Percentiles rank a stretch among this genome's conserved stretches.
phyloP scores from a whole-genome alignment of 2,329 filamentous ascomycete species.

The Annulohypoxylon truncatum region DNA sequence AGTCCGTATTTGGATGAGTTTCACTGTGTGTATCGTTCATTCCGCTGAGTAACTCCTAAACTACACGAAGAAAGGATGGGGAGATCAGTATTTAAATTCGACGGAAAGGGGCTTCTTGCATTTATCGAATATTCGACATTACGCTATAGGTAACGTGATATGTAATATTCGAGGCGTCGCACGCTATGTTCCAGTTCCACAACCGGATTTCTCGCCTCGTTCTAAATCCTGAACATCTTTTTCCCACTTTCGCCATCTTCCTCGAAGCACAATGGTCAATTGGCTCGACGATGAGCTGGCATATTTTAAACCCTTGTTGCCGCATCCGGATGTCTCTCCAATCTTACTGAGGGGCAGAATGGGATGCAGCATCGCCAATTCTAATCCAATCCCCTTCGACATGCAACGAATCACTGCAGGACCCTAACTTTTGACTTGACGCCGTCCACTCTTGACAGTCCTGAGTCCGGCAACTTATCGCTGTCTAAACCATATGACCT shows the following conservation, averaged over 20 bases:
- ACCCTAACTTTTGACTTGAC: constrained; percentile 14
- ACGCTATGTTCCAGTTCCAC: constrained; percentile 15
- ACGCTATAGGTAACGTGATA: not conserved
- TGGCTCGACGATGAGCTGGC: constrained; percentile 37
- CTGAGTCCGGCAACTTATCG: constrained; percentile 14
- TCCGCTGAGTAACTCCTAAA: too few species aligned
- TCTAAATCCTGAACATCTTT: constrained; percentile 2
- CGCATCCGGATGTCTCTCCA: constrained; percentile 28
- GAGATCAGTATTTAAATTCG: not conserved
- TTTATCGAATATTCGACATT: not conserved
- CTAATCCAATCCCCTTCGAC: constrained; percentile 36
- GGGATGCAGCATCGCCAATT: constrained; percentile 36
- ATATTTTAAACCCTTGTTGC: constrained; percentile 28
- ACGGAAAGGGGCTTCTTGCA: not conserved
- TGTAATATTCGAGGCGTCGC: not conserved
- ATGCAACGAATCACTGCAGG: constrained; percentile 41
- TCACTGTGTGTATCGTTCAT: too few species aligned
- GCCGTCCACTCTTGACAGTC: constrained; percentile 8
- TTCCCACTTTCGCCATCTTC: constrained; percentile 27
- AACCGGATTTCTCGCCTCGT: constrained; percentile 29
- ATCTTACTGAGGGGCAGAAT: constrained; percentile 34
- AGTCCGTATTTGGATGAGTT: too few species aligned
- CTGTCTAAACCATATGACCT: constrained; percentile 6
- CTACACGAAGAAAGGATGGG: too few species aligned
- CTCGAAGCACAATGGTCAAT: constrained; percentile 33